A percentile compares a stretch with the other conserved stretches of the same genome.
Conservation (phyloP, 805 yeast species). For the Debaryomyces tyrocola region DNA sequence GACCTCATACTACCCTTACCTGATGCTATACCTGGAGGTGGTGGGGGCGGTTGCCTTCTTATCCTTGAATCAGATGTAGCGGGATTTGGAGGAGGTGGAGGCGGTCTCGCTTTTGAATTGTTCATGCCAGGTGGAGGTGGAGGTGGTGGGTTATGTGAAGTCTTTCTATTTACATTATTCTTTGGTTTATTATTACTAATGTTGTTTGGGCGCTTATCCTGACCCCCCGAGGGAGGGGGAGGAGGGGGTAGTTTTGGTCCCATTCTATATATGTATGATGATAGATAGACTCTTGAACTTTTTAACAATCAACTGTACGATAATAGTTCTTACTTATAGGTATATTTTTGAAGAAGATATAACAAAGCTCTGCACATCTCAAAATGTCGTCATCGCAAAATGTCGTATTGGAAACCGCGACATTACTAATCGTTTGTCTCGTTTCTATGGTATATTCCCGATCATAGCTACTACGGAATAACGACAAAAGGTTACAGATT, state of each 20-base stretch:
- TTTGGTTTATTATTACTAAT: background rate
- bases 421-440: background rate
- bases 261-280: constrained; percentile 5
- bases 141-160: constrained; percentile 13
- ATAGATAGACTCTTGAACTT: too few species aligned
- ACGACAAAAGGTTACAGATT: background rate
- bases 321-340: too few species aligned
- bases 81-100: constrained; percentile 25
- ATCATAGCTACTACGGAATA: too few species aligned
- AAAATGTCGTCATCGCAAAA: background rate
- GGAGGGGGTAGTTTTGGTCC: constrained; percentile 28
- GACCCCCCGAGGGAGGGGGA: constrained; percentile 21
- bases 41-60: constrained; percentile 33
- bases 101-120: constrained; percentile 10
- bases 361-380: too few species aligned
- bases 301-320: too few species aligned
- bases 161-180: constrained; percentile 1
- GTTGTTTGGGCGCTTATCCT: background rate
- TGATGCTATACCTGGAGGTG: background rate
- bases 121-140: constrained; percentile 31
- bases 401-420: background rate
- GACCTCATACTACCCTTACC: background rate
- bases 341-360: too few species aligned
- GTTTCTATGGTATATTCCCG: too few species aligned
- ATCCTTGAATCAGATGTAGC: constrained; percentile 10